phyloP scores from a whole-genome alignment of 2,329 filamentous ascomycete species.

The Fragosphaeria purpurea region DNA sequence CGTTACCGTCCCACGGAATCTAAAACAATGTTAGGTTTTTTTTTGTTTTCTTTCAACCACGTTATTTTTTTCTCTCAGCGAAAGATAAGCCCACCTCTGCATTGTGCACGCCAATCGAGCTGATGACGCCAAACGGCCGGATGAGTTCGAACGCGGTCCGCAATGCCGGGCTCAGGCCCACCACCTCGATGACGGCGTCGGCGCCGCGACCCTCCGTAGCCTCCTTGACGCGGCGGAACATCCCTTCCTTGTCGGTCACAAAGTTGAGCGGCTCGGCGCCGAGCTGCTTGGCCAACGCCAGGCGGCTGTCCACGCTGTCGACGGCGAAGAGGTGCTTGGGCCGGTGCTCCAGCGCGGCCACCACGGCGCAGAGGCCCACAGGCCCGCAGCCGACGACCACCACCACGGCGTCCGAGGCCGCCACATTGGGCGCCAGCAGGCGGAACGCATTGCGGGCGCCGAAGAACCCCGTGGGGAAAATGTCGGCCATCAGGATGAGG shows the following conservation, averaged over 20 bases:
- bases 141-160: constrained; percentile 61
- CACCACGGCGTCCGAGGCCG: constrained; percentile 57
- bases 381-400: constrained; percentile 79
- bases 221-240: constrained; percentile 61
- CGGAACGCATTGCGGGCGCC: constrained; percentile 70
- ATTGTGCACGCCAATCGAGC: constrained; percentile 68
- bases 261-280: constrained; percentile 83
- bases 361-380: constrained; percentile 73
- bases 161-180: constrained; percentile 59
- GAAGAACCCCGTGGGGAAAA: constrained; percentile 82
- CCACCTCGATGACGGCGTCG: constrained; percentile 74
- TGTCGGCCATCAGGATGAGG: constrained; percentile 83
- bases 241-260: constrained; percentile 50
- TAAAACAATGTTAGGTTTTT: constrained; percentile 18
- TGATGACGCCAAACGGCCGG: constrained; percentile 62
- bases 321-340: constrained; percentile 70
- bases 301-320: constrained; percentile 64
- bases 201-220: constrained; percentile 72
- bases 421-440: constrained; percentile 38
- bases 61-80: not conserved
- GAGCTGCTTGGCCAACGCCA: constrained; percentile 61
- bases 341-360: constrained; percentile 64
- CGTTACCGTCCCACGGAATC: constrained; percentile 56
- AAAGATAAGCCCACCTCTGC: constrained; percentile 42
- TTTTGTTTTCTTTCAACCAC: too few species aligned